These are phyloP conservation scores for Taphrina sp. DNA, from an alignment of 1,139 yeast species.

Conservation along the genomic window DNA sequence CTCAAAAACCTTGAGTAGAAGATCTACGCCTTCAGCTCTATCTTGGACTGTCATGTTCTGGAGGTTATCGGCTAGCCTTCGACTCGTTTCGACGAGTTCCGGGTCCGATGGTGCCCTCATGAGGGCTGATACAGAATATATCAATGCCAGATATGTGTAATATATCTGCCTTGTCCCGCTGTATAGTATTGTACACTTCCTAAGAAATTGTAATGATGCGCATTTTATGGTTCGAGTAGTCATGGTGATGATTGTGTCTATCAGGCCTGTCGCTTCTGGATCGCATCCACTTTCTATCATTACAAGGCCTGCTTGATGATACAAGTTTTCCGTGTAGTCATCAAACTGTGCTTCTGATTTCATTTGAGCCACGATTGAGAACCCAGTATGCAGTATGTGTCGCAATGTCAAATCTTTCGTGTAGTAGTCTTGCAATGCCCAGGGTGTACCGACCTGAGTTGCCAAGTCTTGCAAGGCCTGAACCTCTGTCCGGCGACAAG, in stretches of 20 bases:
- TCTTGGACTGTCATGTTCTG: neutral
- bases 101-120: neutral
- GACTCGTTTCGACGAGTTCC: neutral
- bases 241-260: neutral
- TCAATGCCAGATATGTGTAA: neutral
- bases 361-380: neutral
- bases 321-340: slow-evolving; percentile 4
- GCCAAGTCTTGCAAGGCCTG: slow-evolving; percentile 10
- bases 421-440: slow-evolving; percentile 5
- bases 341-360: slow-evolving; percentile 2
- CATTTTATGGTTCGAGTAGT: neutral
- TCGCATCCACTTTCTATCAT: neutral
- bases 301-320: neutral
- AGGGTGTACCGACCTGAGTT: neutral
- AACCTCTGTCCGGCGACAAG: slow-evolving; percentile 16
- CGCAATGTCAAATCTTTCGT: neutral
- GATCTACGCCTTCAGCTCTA: neutral
- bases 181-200: neutral
- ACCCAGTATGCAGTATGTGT: neutral
- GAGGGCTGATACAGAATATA: slow-evolving; percentile 1
- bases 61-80: neutral
- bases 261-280: neutral
- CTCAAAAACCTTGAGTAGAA: neutral
- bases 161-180: neutral
- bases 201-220: neutral